These are phyloP conservation scores for Yamadazyma mexicana DNA, from an alignment of 1,139 yeast genomes.

Conservation along the genomic window DNA sequence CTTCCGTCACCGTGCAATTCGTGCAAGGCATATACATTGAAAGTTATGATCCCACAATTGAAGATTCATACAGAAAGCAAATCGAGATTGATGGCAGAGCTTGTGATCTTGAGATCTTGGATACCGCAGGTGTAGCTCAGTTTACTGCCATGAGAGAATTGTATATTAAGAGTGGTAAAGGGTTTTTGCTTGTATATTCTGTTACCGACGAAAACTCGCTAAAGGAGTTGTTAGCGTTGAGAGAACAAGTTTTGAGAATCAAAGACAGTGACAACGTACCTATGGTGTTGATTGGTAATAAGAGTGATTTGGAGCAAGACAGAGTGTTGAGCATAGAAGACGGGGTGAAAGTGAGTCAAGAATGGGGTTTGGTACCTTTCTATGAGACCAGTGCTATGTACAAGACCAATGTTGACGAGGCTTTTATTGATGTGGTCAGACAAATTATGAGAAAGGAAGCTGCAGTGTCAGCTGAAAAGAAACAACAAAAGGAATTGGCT, in stretches of 20 bases:
- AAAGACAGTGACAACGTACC: conserved; percentile 80
- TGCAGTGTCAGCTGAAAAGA: conserved; percentile 46
- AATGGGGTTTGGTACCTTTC: conserved; percentile 88
- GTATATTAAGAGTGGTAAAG: conserved; percentile 84
- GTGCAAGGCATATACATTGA: conserved; percentile 54
- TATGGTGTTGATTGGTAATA: conserved; percentile 86
- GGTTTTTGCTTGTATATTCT: conserved; percentile 83
- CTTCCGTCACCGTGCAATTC: conserved; percentile 51
- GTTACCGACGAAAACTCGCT: conserved; percentile 87
- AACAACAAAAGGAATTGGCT: conserved; percentile 44
- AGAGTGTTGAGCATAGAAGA: conserved; percentile 77
- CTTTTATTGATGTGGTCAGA: conserved; percentile 85
- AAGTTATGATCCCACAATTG: conserved; percentile 52
- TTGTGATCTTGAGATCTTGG: conserved; percentile 71
- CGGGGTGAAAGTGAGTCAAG: conserved; percentile 77
- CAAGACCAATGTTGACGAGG: conserved; percentile 86
- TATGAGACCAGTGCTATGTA: conserved; percentile 94
- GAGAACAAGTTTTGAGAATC: conserved; percentile 87
- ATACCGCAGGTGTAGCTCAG: conserved; percentile 55
- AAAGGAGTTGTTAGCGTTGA: conserved; percentile 74
- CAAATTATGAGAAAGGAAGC: conserved; percentile 81
- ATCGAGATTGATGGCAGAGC: conserved; percentile 90
- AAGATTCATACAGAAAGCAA: conserved; percentile 85
- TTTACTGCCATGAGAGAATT: conserved; percentile 62
- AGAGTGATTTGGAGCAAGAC: conserved; percentile 76